Base-by-base conservation (phyloP, 2,329 filamentous ascomycete species). In the Coniochaeta hoffmannii region DNA sequence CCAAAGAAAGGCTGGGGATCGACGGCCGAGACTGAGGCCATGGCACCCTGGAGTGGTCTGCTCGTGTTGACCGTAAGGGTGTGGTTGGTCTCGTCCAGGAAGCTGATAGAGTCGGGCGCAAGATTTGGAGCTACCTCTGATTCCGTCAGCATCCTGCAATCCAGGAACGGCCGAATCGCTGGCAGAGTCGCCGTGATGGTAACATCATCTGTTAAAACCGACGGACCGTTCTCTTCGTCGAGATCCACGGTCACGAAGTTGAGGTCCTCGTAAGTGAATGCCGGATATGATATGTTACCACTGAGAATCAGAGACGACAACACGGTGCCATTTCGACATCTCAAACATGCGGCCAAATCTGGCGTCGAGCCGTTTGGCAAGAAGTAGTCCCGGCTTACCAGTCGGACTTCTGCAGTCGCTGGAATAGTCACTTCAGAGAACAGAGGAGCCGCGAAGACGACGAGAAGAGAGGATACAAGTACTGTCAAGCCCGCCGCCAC, bases 231-330 rank as follows among this genome's bases (percentile, higher is more conserved):
- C 10, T 58, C 54, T 5, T 57, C 49, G 30, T 57, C 57, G 17
- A 65, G 14, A 10, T 55, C 53, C 3, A 69, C 31, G 1, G 56
- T 57, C 6, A 66, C 68, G 24, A 70, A 60, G 32, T 62, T 64
- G 35, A 70, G 59, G 49, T 66, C 62, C 12, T 68, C 65, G 56
- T 66, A 73, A 0, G 72, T 74, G 46, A 71, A 73, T 0, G 53
- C 50, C 0, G 73, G 71, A 22, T 69, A 74, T 0, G 67, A 63
- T 0, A 70, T 58, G 41, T 71, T 69, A 3, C 62, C 66, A 0
- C 64, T 60, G 1, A 74, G 64, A 3, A 73, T 66, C 3, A 74
- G 58, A 0, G 70, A 69, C 1, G 70, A 65, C 6, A 67, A 58
- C 3, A 65, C 57, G 0, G 66, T 68, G 17, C 70, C 70, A 53